phyloP scores from a whole-genome alignment of 202 grass and related monocot genomes.

The Eragrostis tef region DNA sequence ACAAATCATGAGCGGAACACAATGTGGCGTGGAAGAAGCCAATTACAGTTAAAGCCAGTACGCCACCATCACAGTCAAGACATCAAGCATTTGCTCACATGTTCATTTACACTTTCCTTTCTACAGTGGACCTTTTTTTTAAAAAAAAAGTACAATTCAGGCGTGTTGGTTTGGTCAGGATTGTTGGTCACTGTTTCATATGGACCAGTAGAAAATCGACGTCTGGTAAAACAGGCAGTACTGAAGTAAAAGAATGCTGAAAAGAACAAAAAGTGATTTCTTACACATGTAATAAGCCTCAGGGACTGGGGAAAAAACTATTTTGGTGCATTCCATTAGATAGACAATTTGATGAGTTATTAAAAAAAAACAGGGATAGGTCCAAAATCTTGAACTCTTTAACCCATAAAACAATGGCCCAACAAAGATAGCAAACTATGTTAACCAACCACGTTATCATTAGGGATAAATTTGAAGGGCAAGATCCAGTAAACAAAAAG shows the following conservation, averaged over 20 bases:
- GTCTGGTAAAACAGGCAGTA: background rate
- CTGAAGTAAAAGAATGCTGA: constrained; percentile 10
- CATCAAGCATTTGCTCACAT: background rate
- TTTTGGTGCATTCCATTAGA: constrained; percentile 13
- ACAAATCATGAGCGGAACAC: constrained; percentile 5
- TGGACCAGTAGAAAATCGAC: constrained; percentile 33
- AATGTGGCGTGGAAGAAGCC: background rate
- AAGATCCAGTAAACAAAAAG: constrained; percentile 15
- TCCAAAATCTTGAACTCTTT: constrained; percentile 7
- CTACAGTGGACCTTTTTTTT: constrained; percentile 8
- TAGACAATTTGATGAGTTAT: background rate
- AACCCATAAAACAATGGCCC: constrained; percentile 16
- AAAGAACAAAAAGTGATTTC: background rate
- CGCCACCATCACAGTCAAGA: background rate
- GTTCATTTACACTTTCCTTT: constrained; percentile 12
- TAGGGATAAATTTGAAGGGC: constrained; percentile 28
- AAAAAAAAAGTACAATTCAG: constrained; percentile 13
- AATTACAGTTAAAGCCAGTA: background rate
- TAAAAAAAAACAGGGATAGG: background rate
- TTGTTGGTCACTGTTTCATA: constrained; percentile 8
- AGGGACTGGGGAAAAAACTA: background rate
- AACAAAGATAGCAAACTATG: background rate
- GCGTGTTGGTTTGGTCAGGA: constrained; percentile 12
- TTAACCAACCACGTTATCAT: constrained; percentile 2
- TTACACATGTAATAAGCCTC: constrained; percentile 22